Conservation (phyloP, 768 basidiomycete genomes). For the Boletus bicolor region DNA sequence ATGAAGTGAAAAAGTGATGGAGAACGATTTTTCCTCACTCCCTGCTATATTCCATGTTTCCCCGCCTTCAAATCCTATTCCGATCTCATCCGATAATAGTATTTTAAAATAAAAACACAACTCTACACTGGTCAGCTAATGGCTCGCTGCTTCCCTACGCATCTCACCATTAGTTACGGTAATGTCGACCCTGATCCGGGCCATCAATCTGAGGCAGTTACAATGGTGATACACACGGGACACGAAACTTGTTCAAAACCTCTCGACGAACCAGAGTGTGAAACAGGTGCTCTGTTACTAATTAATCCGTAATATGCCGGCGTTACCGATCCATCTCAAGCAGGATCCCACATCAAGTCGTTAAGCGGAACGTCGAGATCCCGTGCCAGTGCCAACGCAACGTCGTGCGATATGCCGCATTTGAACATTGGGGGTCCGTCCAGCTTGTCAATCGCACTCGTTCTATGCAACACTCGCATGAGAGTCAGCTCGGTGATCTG, state of each 20-base stretch:
- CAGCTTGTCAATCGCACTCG: conserved; percentile 55
- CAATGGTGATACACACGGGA: neutral
- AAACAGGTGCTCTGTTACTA: neutral
- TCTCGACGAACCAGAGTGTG: neutral
- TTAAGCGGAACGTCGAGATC: conserved; percentile 56
- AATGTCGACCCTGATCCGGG: too few species aligned
- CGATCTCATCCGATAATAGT: too few species aligned
- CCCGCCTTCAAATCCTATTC: too few species aligned
- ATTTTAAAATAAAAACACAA: too few species aligned
- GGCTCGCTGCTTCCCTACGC: too few species aligned
- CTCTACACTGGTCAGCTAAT: too few species aligned
- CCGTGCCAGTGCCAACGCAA: conserved; percentile 52
- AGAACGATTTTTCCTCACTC: too few species aligned
- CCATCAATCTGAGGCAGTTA: too few species aligned
- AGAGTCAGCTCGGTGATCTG: conserved; percentile 67
- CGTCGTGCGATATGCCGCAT: conserved; percentile 63
- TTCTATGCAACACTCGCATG: conserved; percentile 65
- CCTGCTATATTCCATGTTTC: too few species aligned
- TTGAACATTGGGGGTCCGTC: conserved; percentile 74
- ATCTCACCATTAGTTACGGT: too few species aligned
- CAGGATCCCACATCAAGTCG: conserved; percentile 68
- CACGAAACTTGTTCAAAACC: neutral
- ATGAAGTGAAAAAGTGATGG: too few species aligned
- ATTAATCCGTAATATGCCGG: too few species aligned
- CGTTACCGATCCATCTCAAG: neutral